phyloP scores from a whole-genome alignment of 139 green algal species.

The Chlorella ohadii region DNA sequence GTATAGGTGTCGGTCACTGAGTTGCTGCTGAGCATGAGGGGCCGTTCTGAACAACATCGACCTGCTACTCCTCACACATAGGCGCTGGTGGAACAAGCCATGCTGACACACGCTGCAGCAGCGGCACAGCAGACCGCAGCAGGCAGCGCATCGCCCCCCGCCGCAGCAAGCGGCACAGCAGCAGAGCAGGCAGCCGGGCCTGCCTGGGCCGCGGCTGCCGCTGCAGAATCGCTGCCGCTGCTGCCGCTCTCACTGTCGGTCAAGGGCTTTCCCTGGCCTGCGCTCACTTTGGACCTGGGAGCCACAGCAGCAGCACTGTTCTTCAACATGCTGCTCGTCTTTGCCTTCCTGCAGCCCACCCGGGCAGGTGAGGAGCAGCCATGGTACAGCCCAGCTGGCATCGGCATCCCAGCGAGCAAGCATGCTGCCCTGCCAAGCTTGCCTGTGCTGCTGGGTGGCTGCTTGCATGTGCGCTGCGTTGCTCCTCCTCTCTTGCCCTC shows the following conservation, averaged over 20 bases:
- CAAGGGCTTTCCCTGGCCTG: conserved; percentile 82
- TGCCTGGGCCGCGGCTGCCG: background rate
- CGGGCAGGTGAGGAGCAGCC: conserved; percentile 22
- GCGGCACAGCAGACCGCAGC: background rate
- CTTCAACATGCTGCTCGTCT: conserved; percentile 84
- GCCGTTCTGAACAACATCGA: no score
- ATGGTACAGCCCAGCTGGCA: background rate
- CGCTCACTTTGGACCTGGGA: conserved; percentile 47
- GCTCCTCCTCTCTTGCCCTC: background rate
- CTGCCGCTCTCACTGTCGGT: conserved; percentile 35
- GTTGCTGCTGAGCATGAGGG: no score
- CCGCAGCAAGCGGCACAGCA: no score
- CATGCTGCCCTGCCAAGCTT: no score
- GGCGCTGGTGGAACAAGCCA: conserved; percentile 49
- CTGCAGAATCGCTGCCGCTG: conserved; percentile 21
- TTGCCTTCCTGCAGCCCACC: conserved; percentile 68
- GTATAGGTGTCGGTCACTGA: no score
- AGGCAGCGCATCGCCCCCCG: no score
- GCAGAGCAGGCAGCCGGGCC: no score
- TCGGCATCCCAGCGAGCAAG: no score
- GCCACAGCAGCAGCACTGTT: conserved; percentile 64
- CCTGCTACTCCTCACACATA: no score
- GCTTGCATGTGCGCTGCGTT: no score
- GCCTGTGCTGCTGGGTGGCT: no score
- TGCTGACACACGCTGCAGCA: conserved; percentile 50